Conservation (phyloP, 2,329 filamentous ascomycete species). For the Trichoderma citrinoviride region DNA sequence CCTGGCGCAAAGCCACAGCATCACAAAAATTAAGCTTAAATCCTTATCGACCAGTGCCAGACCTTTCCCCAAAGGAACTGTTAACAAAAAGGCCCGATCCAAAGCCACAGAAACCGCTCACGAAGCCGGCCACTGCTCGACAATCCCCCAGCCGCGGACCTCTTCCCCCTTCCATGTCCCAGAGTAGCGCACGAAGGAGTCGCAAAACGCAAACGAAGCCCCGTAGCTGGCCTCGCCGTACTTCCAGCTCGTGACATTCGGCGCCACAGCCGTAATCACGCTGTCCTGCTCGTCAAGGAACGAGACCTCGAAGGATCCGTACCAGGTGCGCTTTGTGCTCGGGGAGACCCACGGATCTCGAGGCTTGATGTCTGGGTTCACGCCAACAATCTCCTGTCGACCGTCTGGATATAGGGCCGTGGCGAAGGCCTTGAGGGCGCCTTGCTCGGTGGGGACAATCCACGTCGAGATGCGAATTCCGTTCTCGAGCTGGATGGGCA, state of each 20-base stretch:
- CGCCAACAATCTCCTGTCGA: background rate
- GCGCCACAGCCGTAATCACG: background rate
- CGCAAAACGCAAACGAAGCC: background rate
- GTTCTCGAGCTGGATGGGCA: background rate
- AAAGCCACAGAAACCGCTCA: background rate
- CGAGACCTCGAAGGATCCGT: background rate
- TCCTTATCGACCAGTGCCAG: no score
- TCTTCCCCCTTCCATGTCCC: background rate
- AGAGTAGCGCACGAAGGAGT: background rate
- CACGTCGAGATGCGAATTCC: background rate
- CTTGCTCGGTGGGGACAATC: background rate
- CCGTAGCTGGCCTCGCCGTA: background rate
- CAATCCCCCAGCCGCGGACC: background rate
- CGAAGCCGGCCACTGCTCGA: slow-evolving; percentile 1
- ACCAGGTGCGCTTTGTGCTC: background rate
- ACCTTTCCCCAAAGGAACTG: no score
- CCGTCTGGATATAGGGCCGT: background rate
- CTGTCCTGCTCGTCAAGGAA: background rate
- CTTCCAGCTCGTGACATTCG: background rate
- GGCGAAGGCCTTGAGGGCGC: background rate
- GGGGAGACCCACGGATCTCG: background rate
- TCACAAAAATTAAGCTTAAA: no score
- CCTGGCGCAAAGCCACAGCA: no score
- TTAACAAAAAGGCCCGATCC: no score
- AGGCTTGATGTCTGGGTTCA: background rate